These are phyloP conservation scores for Termitomyces sp. DNA, from an alignment of 768 basidiomycete species.

Conservation along the genomic window DNA sequence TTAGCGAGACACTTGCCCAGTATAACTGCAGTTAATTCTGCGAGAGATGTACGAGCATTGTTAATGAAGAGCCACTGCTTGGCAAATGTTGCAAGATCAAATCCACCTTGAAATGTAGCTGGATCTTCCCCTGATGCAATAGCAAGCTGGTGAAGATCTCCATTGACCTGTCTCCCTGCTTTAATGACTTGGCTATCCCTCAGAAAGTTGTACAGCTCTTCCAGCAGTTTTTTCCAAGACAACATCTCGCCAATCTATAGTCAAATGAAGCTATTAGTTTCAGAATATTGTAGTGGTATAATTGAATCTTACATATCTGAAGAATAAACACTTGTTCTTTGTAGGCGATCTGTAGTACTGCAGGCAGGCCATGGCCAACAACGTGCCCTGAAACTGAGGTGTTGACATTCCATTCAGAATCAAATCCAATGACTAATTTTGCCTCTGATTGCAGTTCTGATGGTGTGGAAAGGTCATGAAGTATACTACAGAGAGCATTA, in stretches of 20 bases:
- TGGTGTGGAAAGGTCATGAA: conserved; percentile 9
- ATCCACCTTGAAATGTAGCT: not conserved
- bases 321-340: conserved; percentile 17
- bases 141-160: not conserved
- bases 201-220: not conserved
- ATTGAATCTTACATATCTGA: conserved; percentile 9
- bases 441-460: conserved; percentile 1
- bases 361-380: conserved; percentile 11
- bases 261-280: not conserved
- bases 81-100: not conserved
- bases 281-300: no score
- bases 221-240: not conserved
- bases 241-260: not conserved
- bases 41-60: not conserved
- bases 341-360: not conserved
- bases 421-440: conserved; percentile 17
- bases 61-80: not conserved
- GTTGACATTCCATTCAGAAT: conserved; percentile 24
- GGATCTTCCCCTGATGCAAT: not conserved
- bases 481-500: conserved; percentile 13
- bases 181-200: not conserved
- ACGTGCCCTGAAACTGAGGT: conserved; percentile 13
- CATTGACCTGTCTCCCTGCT: not conserved
- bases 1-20: not conserved
- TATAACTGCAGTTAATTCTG: not conserved